These are phyloP conservation scores for Tetradesmus obliquus DNA, from an alignment of 139 green algal genomes.

Conservation along the genomic window DNA sequence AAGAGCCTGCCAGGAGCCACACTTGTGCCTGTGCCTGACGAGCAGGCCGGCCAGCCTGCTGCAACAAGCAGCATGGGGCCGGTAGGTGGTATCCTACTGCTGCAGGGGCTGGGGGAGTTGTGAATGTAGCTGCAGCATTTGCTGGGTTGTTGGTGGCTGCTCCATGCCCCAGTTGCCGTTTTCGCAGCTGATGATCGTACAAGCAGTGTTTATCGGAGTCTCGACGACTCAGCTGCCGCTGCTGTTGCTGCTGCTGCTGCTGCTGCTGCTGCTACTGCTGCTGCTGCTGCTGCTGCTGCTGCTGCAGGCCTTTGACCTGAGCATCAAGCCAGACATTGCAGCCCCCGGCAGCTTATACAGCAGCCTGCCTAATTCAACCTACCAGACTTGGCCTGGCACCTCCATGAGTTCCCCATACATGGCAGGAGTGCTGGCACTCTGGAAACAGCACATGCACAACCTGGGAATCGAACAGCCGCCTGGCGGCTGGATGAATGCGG, in stretches of 20 bases:
- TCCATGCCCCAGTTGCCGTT: too few relatives aligned
- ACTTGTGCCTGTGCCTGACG: not conserved
- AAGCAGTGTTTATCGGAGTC: too few relatives aligned
- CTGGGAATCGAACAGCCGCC: not conserved
- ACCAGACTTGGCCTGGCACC: not conserved
- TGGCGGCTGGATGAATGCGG: not conserved
- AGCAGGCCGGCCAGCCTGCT: not conserved
- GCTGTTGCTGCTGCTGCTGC: too few relatives aligned
- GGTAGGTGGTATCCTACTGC: not conserved
- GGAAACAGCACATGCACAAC: not conserved
- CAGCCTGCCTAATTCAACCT: not conserved
- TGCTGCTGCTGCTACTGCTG: too few relatives aligned
- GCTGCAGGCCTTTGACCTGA: not conserved
- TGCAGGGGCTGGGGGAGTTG: not conserved
- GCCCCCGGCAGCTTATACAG: not conserved
- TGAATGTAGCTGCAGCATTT: not conserved
- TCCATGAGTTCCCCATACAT: not conserved
- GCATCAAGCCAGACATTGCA: not conserved
- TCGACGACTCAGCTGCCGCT: too few relatives aligned
- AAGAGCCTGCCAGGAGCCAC: not conserved
- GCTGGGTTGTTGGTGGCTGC: not conserved
- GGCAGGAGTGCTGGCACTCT: not conserved
- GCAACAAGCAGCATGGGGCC: not conserved
- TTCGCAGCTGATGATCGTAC: too few relatives aligned
- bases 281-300: not conserved